Evolutionary conservation across 208 protist species (phyloP), one percentile per base, ranked within the genome.

Genomic region (Trypanosoma grayi): DNA sequence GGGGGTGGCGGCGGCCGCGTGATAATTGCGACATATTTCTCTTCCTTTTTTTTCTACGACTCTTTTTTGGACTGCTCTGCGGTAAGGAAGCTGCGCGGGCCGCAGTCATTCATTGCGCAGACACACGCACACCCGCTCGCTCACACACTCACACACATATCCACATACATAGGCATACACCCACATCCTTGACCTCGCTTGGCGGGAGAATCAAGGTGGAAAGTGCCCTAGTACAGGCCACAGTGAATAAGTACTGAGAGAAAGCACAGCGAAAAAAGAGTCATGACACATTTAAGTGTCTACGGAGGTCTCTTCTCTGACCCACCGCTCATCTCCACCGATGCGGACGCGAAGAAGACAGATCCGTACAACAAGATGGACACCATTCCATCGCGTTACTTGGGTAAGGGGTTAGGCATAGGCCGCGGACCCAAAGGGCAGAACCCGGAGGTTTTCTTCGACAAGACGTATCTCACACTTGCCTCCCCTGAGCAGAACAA

Each of bases 221-320:
- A n/a, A n/a, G n/a, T n/a, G n/a, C n/a, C n/a, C n/a, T n/a, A n/a
- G n/a, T n/a, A n/a, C n/a, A n/a, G n/a, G n/a, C n/a, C n/a, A n/a
- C 13, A 48, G 20, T 48, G 7, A 25, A 10, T 11, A 34, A 31
- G 8, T 7, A 37, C 7, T 8, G 9, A 55, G 28, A 33, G 18
- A 55, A 55, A 55, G 18, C 7, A 55, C 9, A 55, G 14, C 24
- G 22, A 52, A 41, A 45, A 36, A 25, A 5, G 24, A 34, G 36
- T 20, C 6, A 91, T 91, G 81, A 90, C 78, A 30, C 76, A 87
- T 34, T 72, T 77, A 46, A 94, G 84, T 66, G 77, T 67, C n/a
- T 94, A 91, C 63, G 87, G 87, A 4, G 87, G 87, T 55, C 75
- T 94, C 27, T 95, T 95, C 54, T 75, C 85, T 39, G 88, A 95